Evolutionary conservation across 129 eudicot species (phyloP), one percentile per base, ranked within the genome.

Genomic region (Silybum marianum): DNA sequence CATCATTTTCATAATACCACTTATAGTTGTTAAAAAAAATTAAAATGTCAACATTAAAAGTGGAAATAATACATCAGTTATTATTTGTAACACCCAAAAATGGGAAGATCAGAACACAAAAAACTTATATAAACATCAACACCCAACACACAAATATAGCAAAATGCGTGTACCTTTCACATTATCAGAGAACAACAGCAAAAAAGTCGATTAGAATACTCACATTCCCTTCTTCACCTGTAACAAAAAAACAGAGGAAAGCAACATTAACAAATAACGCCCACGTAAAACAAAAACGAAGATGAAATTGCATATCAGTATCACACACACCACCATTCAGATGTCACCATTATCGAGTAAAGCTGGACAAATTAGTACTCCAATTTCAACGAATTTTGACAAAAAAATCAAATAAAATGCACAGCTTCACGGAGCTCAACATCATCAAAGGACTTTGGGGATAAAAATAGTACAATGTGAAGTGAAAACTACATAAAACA

Each of bases 341-440:
- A 58, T 5, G 10, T 58, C 66, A 58, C 66, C 66, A 58, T 58
- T 58, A 58, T n/a, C 66, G 66, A 58, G 66, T 18, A 9, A 58
- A 58, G 5, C 13, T 30, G 23, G 28, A 19, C 26, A 74, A 68
- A 71, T 10, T 58, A 77, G 80, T 32, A 78, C 73, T 71, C 78
- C 69, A 44, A 66, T 39, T 84, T 78, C 68, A 48, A 46, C 8
- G 24, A 65, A 48, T 25, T 21, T 74, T 23, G 42, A 73, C 69
- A 58, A 82, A 66, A 78, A n/a, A n/a, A n/a, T n/a, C n/a, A n/a
- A n/a, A n/a, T n/a, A n/a, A n/a, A n/a, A n/a, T 72, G 58, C 74
- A 78, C 40, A 79, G 76, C 38, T 82, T 78, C 86, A 86, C 86
- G 82, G 84, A 79, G 77, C 89, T 79, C 89, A 86, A 86, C 71